Percentiles rank a stretch among this genome's conserved stretches.
Conservation (phyloP, 1,284 basidiomycete genomes). For the Fistulinella staudtii region DNA sequence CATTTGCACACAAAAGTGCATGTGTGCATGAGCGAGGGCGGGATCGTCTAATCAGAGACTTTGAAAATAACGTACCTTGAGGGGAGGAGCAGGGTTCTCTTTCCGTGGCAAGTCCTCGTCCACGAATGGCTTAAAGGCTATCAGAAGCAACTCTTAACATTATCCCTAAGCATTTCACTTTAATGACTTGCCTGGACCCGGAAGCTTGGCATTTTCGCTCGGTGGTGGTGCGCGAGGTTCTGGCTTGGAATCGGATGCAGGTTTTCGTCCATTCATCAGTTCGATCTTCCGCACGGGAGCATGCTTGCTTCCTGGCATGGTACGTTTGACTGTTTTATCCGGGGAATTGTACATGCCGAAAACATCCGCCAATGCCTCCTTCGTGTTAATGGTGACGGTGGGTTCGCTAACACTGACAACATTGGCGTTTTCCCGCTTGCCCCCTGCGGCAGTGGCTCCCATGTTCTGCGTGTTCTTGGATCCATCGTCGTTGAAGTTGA, state of each 20-base stretch:
- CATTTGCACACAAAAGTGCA: background rate
- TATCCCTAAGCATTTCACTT: background rate
- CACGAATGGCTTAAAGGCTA: slow-evolving; percentile 55
- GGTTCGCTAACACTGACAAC: slow-evolving; percentile 38
- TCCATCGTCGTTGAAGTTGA: slow-evolving; percentile 54
- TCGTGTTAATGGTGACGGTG: slow-evolving; percentile 81
- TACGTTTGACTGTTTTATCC: slow-evolving; percentile 62
- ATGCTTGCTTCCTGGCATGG: slow-evolving; percentile 60
- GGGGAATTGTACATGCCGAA: slow-evolving; percentile 92
- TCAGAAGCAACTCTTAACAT: background rate
- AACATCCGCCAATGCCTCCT: slow-evolving; percentile 89
- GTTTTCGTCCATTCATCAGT: slow-evolving; percentile 33
- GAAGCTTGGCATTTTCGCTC: slow-evolving; percentile 37
- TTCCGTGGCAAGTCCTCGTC: slow-evolving; percentile 54
- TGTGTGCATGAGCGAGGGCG: slow-evolving; percentile 5
- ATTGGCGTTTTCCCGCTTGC: slow-evolving; percentile 38
- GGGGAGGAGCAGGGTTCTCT: slow-evolving; percentile 45
- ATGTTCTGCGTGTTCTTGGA: slow-evolving; percentile 41
- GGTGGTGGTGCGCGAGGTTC: slow-evolving; percentile 37
- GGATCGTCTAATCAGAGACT: background rate
- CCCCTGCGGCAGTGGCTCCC: slow-evolving; percentile 32
- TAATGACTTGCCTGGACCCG: slow-evolving; percentile 38
- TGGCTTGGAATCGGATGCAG: slow-evolving; percentile 12
- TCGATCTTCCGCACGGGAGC: slow-evolving; percentile 65
- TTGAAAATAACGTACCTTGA: slow-evolving; percentile 39